phyloP scores from a whole-genome alignment of 441 rosid genomes.

The Populus hybrid region DNA sequence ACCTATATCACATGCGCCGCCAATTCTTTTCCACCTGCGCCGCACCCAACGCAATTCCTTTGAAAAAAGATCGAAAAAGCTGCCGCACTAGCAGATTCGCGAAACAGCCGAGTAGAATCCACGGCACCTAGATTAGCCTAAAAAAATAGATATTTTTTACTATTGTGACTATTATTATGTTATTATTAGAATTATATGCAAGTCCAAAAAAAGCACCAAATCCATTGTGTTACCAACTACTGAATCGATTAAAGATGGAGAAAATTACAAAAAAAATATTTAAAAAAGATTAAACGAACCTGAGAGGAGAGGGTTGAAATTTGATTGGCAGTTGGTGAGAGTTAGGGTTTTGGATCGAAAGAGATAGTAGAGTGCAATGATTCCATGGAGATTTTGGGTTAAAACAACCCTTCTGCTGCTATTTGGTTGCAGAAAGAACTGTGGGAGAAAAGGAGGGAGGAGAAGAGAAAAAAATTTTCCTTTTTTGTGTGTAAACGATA shows the following conservation, averaged over 20 bases:
- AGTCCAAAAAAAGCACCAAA: not conserved
- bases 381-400: not conserved
- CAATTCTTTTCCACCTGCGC: not conserved
- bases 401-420: conserved; percentile 18
- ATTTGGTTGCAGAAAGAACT: conserved; percentile 26
- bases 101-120: not conserved
- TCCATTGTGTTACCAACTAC: not conserved
- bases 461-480: conserved; percentile 9
- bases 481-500: conserved; percentile 37
- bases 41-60: conserved; percentile 6
- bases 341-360: not conserved
- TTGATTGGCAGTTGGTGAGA: conserved; percentile 18
- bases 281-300: conserved; percentile 3
- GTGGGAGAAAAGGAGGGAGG: conserved; percentile 9
- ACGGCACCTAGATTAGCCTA: not conserved
- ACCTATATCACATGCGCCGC: not conserved
- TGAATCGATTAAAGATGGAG: not conserved
- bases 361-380: conserved; percentile 2
- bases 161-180: not conserved
- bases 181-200: not conserved
- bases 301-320: conserved; percentile 1
- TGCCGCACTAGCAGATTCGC: not conserved
- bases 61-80: conserved; percentile 4
- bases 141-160: not conserved
- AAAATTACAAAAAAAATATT: not conserved